phyloP scores from a whole-genome alignment of 257 asterid genomes.

The Salvia splendens region DNA sequence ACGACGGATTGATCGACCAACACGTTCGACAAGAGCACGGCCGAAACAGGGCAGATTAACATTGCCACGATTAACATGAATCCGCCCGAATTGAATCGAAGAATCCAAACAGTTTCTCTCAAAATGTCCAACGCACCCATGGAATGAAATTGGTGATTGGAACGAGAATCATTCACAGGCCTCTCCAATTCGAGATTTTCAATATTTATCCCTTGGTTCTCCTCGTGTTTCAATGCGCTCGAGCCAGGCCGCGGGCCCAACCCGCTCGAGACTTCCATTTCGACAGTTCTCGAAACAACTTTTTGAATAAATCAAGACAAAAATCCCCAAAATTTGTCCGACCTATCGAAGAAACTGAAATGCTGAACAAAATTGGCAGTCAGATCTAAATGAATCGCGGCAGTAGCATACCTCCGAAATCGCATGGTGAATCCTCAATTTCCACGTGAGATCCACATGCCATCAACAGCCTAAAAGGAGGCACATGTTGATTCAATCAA shows the following conservation, averaged over 20 bases:
- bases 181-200: slow-evolving; percentile 49
- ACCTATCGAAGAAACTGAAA: slow-evolving; percentile 1
- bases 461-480: slow-evolving; percentile 25
- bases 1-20: slow-evolving; percentile 67
- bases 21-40: slow-evolving; percentile 67
- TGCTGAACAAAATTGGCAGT: slow-evolving; percentile 9
- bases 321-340: slow-evolving; percentile 18
- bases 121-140: slow-evolving; percentile 76
- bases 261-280: slow-evolving; percentile 62
- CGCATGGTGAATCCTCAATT: slow-evolving; percentile 27
- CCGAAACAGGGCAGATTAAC: slow-evolving; percentile 78
- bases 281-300: slow-evolving; percentile 14
- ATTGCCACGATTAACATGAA: slow-evolving; percentile 64
- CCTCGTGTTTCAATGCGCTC: slow-evolving; percentile 37
- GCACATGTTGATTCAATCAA: slow-evolving; percentile 18
- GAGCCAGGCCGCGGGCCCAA: slow-evolving; percentile 52
- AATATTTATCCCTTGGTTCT: slow-evolving; percentile 36
- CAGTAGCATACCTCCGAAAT: slow-evolving; percentile 33
- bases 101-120: slow-evolving; percentile 81
- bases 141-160: slow-evolving; percentile 57
- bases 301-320: slow-evolving; percentile 6
- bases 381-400: slow-evolving; percentile 38
- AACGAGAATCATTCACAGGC: slow-evolving; percentile 26
- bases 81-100: slow-evolving; percentile 64
- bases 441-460: slow-evolving; percentile 23